A percentile compares a stretch with the other conserved stretches of the same genome.
These are phyloP conservation scores for Salix suchowensis DNA, from an alignment of 345 rosid species.

Conservation along the genomic window DNA sequence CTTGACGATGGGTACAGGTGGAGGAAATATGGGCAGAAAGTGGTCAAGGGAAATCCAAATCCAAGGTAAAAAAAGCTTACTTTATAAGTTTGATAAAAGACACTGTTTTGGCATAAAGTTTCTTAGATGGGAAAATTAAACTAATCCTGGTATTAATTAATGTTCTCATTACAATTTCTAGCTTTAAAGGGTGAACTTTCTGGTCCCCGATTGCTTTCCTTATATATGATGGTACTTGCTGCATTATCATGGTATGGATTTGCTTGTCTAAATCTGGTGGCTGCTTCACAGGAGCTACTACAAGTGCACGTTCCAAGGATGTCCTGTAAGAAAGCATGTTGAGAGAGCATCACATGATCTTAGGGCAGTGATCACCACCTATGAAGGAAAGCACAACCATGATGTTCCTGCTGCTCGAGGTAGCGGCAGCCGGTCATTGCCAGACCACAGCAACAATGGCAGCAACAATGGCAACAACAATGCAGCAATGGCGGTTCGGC, in stretches of 20 bases:
- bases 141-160: neutral
- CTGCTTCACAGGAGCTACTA: conserved; percentile 68
- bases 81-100: neutral
- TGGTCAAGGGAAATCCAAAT: conserved; percentile 92
- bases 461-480: conserved; percentile 14
- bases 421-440: conserved; percentile 44
- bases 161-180: neutral
- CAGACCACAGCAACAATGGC: conserved; percentile 6
- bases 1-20: conserved; percentile 93
- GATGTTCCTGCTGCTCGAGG: conserved; percentile 83
- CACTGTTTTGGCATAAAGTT: neutral
- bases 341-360: conserved; percentile 83
- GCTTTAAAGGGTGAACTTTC: neutral
- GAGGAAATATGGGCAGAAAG: conserved; percentile 98
- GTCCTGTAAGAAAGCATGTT: conserved; percentile 86
- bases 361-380: conserved; percentile 86
- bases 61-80: conserved; percentile 48
- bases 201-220: neutral
- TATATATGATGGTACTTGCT: neutral
- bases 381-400: conserved; percentile 94
- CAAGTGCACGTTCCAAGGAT: conserved; percentile 74
- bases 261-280: neutral
- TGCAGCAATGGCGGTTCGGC: conserved; percentile 32
- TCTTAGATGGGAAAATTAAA: neutral
- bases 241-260: neutral